Evolutionary conservation across 2,329 filamentous ascomycete genomes (phyloP), one percentile per base, ranked within the genome.

Genomic region (Xylariaceae sp.): DNA sequence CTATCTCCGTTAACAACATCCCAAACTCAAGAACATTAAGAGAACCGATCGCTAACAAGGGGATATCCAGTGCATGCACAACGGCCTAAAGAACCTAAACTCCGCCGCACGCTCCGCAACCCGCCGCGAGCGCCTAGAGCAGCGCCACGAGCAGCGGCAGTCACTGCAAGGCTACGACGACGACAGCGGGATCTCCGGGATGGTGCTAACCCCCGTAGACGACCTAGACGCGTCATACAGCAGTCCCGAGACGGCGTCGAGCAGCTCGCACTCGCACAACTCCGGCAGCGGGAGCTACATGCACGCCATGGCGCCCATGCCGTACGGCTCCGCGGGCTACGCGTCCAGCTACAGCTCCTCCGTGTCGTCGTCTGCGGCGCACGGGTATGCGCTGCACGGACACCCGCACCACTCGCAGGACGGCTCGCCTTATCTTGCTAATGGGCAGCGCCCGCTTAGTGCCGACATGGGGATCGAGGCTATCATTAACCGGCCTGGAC

Each of bases 21-120:
- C n/a, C n/a, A n/a, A n/a, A n/a, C n/a, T n/a, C n/a, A n/a, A n/a
- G n/a, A n/a, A n/a, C n/a, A n/a, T 8, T 5, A 26, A 26, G 26
- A 26, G 29, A 15, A 5, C 12, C 18, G 2, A 36, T 30, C n/a
- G 37, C 39, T 55, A 13, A 59, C 29, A 10, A 2, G 32, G 16
- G 18, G 21, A 18, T 48, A 16, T 16, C 44, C 61, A 92, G 88
- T 90, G 87, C 72, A 89, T 94, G 84, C 85, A 87, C 68, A 88
- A 87, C 66, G 89, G 89, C 34, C 76, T 92, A 63, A 92, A 91
- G 74, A 91, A 89, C 70, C 79, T 94, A 54, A 85, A 87, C 68
- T 83, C 84, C 63, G 81, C 84, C 49, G 79, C 84, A 60, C 82
- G 87, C 57, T 80, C 85, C 52, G 83, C 80, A 54, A 77, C 81